Evolutionary conservation across 2,329 filamentous ascomycete genomes (phyloP).

Genomic region (Sphaerulina populicola): DNA sequence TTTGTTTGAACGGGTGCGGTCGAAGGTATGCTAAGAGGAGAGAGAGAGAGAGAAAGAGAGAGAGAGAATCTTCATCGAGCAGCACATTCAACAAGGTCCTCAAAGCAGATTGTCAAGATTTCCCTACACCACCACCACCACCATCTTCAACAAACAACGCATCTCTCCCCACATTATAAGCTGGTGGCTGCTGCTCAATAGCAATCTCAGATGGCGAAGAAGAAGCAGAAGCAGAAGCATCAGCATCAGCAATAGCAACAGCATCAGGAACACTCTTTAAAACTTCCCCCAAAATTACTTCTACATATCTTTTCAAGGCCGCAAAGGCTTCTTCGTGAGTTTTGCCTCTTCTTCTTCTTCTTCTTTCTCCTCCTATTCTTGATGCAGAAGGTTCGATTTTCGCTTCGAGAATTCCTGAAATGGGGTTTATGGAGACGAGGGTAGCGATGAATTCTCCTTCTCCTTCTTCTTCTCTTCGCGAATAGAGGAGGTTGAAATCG

Average conservation of each 20-base stretch:
- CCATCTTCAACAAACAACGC: background rate
- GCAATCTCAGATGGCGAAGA: background rate
- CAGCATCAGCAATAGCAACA: background rate
- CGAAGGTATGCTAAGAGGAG: no score
- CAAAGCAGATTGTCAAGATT: background rate
- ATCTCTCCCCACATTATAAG: background rate
- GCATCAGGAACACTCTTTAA: conserved; percentile 17
- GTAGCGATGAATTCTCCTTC: conserved; percentile 19
- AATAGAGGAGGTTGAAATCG: conserved; percentile 24
- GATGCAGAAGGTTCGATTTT: conserved; percentile 18
- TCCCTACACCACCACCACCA: background rate
- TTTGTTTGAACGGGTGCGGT: no score
- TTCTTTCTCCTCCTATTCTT: background rate
- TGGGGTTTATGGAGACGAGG: conserved; percentile 17
- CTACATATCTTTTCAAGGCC: conserved; percentile 22
- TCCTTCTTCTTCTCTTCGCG: conserved; percentile 3
- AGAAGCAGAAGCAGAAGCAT: background rate
- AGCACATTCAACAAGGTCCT: background rate
- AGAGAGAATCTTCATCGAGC: background rate
- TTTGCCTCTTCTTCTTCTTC: conserved; percentile 11
- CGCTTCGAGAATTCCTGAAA: conserved; percentile 19
- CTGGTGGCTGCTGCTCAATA: background rate
- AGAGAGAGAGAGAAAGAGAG: no score
- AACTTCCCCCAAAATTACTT: conserved; percentile 16
- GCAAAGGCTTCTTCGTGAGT: conserved; percentile 21